These are phyloP conservation scores for Diaporthe ilicicola DNA, from an alignment of 2,329 filamentous ascomycete species.

Conservation along the genomic window DNA sequence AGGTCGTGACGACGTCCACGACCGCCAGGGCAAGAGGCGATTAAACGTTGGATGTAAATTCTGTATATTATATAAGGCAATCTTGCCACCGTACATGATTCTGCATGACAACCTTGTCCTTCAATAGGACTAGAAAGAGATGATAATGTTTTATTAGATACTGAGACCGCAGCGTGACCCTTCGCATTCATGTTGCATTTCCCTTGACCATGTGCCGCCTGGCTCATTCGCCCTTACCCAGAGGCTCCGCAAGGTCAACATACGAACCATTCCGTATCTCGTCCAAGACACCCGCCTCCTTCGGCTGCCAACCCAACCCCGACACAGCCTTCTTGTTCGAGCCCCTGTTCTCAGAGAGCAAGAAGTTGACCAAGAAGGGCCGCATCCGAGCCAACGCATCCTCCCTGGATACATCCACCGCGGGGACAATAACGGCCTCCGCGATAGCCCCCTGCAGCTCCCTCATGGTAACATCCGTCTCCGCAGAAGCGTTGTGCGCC, in stretches of 20 bases:
- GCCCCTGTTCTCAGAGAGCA: slow-evolving; percentile 45
- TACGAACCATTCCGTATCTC: slow-evolving; percentile 43
- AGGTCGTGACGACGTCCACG: not conserved
- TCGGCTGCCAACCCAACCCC: slow-evolving; percentile 49
- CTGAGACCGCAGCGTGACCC: too few species aligned
- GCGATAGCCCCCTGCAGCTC: slow-evolving; percentile 36
- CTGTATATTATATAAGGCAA: too few species aligned
- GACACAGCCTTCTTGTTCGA: slow-evolving; percentile 47
- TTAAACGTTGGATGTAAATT: not conserved
- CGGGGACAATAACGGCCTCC: slow-evolving; percentile 36
- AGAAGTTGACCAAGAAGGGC: slow-evolving; percentile 44
- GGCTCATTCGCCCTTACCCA: not conserved
- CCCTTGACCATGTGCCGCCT: too few species aligned
- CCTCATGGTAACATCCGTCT: slow-evolving; percentile 23
- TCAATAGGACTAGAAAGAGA: not conserved
- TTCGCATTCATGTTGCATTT: not conserved
- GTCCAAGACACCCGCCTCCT: slow-evolving; percentile 45
- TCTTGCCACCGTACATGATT: not conserved
- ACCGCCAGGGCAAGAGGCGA: not conserved
- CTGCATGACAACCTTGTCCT: not conserved
- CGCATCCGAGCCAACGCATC: slow-evolving; percentile 41
- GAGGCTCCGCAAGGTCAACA: slow-evolving; percentile 28
- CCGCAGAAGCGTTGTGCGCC: slow-evolving; percentile 26
- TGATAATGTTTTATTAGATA: not conserved
- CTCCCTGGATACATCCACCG: slow-evolving; percentile 37